A percentile compares a stretch with the other conserved stretches of the same genome.
phyloP scores from a whole-genome alignment of 2,329 filamentous ascomycete species.

The Alternaria rosae region DNA sequence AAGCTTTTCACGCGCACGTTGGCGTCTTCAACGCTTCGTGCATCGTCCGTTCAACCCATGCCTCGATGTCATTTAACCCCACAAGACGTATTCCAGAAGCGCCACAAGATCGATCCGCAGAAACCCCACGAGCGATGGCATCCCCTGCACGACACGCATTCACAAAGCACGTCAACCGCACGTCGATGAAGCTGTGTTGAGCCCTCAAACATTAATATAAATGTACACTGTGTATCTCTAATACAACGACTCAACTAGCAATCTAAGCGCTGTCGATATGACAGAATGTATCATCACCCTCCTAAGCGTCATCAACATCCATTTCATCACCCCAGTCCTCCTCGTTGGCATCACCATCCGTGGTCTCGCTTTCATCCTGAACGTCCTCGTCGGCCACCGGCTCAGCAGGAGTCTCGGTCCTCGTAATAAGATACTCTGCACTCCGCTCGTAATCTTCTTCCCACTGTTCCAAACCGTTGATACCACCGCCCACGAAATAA shows the following conservation, averaged over 20 bases:
- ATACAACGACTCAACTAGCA: neutral
- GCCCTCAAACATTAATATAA: neutral
- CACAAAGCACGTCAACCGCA: neutral
- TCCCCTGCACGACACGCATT: neutral
- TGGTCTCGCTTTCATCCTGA: neutral
- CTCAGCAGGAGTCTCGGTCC: conserved; percentile 4
- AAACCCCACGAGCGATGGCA: neutral
- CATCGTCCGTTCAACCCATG: neutral
- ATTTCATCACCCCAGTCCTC: conserved; percentile 15
- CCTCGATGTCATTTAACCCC: neutral
- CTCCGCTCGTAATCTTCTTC: conserved; percentile 25
- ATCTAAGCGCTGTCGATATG: neutral
- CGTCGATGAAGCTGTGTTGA: too few relatives aligned
- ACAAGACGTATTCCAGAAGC: neutral
- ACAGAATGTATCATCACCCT: neutral
- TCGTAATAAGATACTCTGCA: conserved; percentile 24
- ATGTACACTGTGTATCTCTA: neutral
- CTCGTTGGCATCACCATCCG: conserved; percentile 7
- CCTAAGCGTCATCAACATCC: conserved; percentile 15
- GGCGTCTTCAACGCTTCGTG: neutral
- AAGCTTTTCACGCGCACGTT: neutral
- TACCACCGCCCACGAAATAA: conserved; percentile 30
- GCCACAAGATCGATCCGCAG: neutral
- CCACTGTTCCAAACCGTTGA: conserved; percentile 21
- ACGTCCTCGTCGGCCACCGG: neutral